phyloP scores from a whole-genome alignment of 2,329 filamentous ascomycete genomes.

The Claviceps purpurea region DNA sequence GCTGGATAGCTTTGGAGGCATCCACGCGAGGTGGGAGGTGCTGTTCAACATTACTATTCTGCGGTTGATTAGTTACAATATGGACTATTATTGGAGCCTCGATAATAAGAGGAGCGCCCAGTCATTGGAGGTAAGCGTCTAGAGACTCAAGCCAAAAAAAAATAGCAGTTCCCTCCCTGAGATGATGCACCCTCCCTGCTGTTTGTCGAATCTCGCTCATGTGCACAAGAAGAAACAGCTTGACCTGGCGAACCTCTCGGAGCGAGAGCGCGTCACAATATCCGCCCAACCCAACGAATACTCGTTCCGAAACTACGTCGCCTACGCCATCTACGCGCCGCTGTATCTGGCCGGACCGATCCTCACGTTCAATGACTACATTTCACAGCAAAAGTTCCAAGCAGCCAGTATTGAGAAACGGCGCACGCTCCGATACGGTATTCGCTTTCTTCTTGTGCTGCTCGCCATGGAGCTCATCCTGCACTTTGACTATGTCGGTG shows the following conservation, averaged over 20 bases:
- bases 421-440: constrained; percentile 66
- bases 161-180: background rate
- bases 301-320: constrained; percentile 73
- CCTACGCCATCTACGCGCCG: constrained; percentile 81
- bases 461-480: constrained; percentile 83
- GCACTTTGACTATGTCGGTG: constrained; percentile 87
- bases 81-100: constrained; percentile 91
- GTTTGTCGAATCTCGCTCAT: constrained; percentile 37
- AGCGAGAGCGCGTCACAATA: constrained; percentile 70
- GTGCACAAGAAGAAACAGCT: constrained; percentile 89
- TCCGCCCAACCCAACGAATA: constrained; percentile 61
- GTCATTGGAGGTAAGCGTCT: constrained; percentile 60
- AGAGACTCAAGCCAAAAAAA: background rate
- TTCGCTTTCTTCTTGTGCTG: constrained; percentile 69
- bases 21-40: constrained; percentile 91
- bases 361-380: constrained; percentile 95
- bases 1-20: constrained; percentile 67
- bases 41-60: constrained; percentile 93
- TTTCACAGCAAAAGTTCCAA: constrained; percentile 68
- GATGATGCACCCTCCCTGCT: background rate
- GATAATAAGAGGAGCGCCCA: constrained; percentile 50
- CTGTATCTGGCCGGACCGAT: constrained; percentile 90
- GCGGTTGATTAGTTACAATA: constrained; percentile 87
- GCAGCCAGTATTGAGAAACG: constrained; percentile 54
- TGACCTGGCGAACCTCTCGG: constrained; percentile 74